phyloP scores from a whole-genome alignment of 2,329 filamentous ascomycete species.

The Aspergillus aculeatinus region DNA sequence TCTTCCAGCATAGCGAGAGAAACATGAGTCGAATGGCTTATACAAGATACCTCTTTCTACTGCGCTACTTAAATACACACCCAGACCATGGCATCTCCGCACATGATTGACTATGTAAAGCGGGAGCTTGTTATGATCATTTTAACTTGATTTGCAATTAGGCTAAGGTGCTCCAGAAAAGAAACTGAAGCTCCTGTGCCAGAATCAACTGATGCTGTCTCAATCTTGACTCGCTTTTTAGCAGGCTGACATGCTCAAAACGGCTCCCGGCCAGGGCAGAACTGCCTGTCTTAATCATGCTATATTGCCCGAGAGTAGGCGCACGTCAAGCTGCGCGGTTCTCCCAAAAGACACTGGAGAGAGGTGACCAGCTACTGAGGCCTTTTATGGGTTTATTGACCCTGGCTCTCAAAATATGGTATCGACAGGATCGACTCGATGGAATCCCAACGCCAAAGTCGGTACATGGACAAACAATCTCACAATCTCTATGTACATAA shows the following conservation, averaged over 20 bases:
- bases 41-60: background rate
- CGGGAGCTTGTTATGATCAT: background rate
- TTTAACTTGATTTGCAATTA: background rate
- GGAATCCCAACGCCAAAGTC: slow-evolving; percentile 36
- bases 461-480: slow-evolving; percentile 36
- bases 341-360: background rate
- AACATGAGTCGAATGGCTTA: background rate
- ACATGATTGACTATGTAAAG: too few species aligned
- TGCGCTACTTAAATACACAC: background rate
- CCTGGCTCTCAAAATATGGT: slow-evolving; percentile 7
- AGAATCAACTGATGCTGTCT: background rate
- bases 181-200: background rate
- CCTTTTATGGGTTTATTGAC: background rate
- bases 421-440: slow-evolving; percentile 17
- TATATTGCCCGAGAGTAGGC: background rate
- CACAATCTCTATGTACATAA: slow-evolving; percentile 43
- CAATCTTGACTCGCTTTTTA: background rate
- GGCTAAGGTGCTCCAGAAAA: background rate
- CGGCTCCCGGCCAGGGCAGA: background rate
- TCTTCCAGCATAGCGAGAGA: background rate
- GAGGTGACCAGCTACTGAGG: background rate
- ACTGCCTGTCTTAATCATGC: background rate
- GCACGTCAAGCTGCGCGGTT: background rate
- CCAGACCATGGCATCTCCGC: too few species aligned
- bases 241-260: background rate